Evolutionary conservation across 2,329 filamentous ascomycete species (phyloP), one percentile per base, ranked within the genome.

Genomic region (Aspergillus aculeatinus): DNA sequence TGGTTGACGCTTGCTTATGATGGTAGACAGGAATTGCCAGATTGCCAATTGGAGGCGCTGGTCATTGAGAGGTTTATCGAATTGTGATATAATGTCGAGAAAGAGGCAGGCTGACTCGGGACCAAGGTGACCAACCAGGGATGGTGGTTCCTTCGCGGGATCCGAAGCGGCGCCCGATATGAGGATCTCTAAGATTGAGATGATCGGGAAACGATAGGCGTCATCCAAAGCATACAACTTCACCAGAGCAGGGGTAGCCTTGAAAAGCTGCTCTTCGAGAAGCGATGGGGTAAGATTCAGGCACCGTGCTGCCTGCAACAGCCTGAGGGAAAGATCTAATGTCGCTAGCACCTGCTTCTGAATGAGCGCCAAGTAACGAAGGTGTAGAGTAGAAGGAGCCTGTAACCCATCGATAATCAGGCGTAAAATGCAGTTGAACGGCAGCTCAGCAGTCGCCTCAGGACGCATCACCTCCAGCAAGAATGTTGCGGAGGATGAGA

Each of bases 1-100:
- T 71, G 96, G 93, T 73, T 99, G 95, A 63, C 92, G 88, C 72
- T 92, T 93, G 65, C 90, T 89, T 61, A 99, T 85, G 51, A 98
- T 89, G 3, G 89, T 88, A 2, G 93, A 90, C 56, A 98, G 87
- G 70, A 99, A 88, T 59, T 85, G 86, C 95, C 94, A 99, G 21
- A 92, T 89, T 7, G 83, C 81, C 48, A 86, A 84, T 47, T 89
- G 86, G 57, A 92, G 85, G 5, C 81, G 74, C 2, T 83, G 77
- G 66, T 92, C 82, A 55, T 85, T 81, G 59, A 95, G 84, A 3
- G 93, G 92, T 65, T 86, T 87, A 66, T 94, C 91, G 27, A 97
- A 82, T 61, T 87, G 85, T 4, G 90, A 88, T 6, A 98, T 79
- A 5, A 95, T 81, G 62, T 89, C 86, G 25, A 99, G 81, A 71